Conservation (phyloP, 2,329 filamentous ascomycete genomes). For the Aureobasidium uvarum region DNA sequence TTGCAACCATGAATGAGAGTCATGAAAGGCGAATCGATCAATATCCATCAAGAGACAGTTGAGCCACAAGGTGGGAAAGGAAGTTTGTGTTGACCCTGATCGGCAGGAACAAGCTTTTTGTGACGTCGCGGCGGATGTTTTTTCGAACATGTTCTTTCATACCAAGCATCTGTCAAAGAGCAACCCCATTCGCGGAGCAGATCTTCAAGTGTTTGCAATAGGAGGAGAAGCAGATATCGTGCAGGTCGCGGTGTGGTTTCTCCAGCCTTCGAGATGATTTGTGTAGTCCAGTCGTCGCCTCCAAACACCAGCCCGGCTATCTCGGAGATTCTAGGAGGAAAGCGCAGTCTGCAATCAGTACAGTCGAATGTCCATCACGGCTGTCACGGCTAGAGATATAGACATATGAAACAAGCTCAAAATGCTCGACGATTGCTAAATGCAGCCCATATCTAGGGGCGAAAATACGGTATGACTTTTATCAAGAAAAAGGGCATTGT, state of each 20-base stretch:
- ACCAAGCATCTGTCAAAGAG: neutral
- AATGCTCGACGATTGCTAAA: neutral
- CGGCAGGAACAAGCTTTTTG: slow-evolving; percentile 8
- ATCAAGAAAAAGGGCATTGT: neutral
- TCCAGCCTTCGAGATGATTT: no score
- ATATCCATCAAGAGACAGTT: neutral
- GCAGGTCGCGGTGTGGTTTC: no score
- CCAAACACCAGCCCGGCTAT: neutral
- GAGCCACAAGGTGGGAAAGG: neutral
- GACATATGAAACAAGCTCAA: neutral
- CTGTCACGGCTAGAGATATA: slow-evolving; percentile 10
- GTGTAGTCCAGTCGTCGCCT: no score
- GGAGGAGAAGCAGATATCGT: no score
- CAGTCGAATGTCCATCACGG: slow-evolving; percentile 13
- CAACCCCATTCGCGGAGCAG: neutral
- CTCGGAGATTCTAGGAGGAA: neutral
- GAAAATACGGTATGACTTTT: slow-evolving; percentile 12
- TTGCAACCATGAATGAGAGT: neutral
- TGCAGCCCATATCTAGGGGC: no score
- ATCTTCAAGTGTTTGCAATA: no score
- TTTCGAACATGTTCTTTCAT: neutral
- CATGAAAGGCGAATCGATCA: neutral
- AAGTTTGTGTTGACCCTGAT: slow-evolving; percentile 5
- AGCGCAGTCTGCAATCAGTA: neutral
- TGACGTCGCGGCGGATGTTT: slow-evolving; percentile 4